Evolutionary conservation across 2,329 filamentous ascomycete species (phyloP).

Genomic region (Lachnum nothofagi): DNA sequence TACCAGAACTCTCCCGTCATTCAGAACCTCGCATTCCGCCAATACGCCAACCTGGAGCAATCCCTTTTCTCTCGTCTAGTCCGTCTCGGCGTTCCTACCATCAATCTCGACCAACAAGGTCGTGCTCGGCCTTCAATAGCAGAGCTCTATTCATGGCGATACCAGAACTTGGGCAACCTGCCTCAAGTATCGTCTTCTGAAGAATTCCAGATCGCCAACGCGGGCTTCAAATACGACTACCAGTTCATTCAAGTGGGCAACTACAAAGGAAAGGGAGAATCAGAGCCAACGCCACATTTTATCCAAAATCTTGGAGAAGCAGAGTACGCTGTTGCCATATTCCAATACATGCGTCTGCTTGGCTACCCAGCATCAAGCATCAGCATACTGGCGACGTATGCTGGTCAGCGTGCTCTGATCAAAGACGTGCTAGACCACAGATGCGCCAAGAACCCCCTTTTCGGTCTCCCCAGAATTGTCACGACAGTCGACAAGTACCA

Average conservation of each 20-base stretch:
- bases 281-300: slow-evolving; percentile 87
- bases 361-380: slow-evolving; percentile 75
- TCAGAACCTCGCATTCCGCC: slow-evolving; percentile 86
- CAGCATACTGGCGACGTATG: slow-evolving; percentile 87
- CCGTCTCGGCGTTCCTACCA: slow-evolving; percentile 83
- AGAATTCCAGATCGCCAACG: slow-evolving; percentile 78
- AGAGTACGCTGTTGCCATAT: slow-evolving; percentile 92
- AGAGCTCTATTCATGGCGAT: slow-evolving; percentile 88
- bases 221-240: slow-evolving; percentile 88
- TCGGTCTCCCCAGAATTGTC: slow-evolving; percentile 82
- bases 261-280: slow-evolving; percentile 85
- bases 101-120: slow-evolving; percentile 88
- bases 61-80: slow-evolving; percentile 89
- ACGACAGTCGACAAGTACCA: slow-evolving; percentile 98
- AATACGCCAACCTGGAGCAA: slow-evolving; percentile 94
- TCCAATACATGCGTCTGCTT: slow-evolving; percentile 93
- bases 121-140: slow-evolving; percentile 83
- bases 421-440: slow-evolving; percentile 79
- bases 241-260: slow-evolving; percentile 95
- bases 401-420: slow-evolving; percentile 83
- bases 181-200: slow-evolving; percentile 62
- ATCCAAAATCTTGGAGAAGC: slow-evolving; percentile 95
- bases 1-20: slow-evolving; percentile 95
- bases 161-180: slow-evolving; percentile 72
- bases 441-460: slow-evolving; percentile 76